Evolutionary conservation across 1,284 basidiomycete genomes (phyloP).

Genomic region (Cutaneotrichosporon sp.): DNA sequence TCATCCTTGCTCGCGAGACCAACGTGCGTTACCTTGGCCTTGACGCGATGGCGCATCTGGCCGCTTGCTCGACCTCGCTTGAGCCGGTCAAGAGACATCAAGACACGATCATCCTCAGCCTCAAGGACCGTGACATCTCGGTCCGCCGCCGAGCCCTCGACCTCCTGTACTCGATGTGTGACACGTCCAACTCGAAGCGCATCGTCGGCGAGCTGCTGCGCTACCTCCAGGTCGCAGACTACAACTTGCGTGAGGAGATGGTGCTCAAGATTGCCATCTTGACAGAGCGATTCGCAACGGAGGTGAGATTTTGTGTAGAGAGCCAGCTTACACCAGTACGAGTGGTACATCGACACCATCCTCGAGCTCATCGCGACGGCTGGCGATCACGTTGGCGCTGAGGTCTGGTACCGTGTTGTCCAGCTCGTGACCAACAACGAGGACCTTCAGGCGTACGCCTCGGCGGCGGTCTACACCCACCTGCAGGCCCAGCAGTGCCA

Average conservation of each 20-base stretch:
- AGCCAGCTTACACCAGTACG: constrained; percentile 59
- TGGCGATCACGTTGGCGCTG: constrained; percentile 97
- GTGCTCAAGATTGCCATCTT: constrained; percentile 97
- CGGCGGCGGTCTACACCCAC: constrained; percentile 89
- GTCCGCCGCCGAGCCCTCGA: constrained; percentile 93
- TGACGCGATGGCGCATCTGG: constrained; percentile 97
- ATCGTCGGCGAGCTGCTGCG: constrained; percentile 93
- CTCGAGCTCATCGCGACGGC: constrained; percentile 92
- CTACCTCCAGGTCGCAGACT: constrained; percentile 92
- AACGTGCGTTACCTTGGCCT: constrained; percentile 97
- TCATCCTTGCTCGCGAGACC: constrained; percentile 97
- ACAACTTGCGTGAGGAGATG: constrained; percentile 95
- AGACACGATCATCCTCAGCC: constrained; percentile 87
- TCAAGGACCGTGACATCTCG: constrained; percentile 96
- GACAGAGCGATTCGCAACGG: constrained; percentile 93
- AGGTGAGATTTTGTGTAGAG: constrained; percentile 55
- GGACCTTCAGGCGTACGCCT: constrained; percentile 92
- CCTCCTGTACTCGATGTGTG: constrained; percentile 98
- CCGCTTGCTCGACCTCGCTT: constrained; percentile 85
- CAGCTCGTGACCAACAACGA: constrained; percentile 99
- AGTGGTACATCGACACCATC: constrained; percentile 97
- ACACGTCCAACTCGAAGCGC: constrained; percentile 88
- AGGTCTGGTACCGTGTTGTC: constrained; percentile 98
- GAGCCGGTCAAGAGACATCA: constrained; percentile 95
- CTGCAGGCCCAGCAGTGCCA: constrained; percentile 86